phyloP scores from a whole-genome alignment of 202 grass and related monocot species.

The Dendrocalamus latiflorus region DNA sequence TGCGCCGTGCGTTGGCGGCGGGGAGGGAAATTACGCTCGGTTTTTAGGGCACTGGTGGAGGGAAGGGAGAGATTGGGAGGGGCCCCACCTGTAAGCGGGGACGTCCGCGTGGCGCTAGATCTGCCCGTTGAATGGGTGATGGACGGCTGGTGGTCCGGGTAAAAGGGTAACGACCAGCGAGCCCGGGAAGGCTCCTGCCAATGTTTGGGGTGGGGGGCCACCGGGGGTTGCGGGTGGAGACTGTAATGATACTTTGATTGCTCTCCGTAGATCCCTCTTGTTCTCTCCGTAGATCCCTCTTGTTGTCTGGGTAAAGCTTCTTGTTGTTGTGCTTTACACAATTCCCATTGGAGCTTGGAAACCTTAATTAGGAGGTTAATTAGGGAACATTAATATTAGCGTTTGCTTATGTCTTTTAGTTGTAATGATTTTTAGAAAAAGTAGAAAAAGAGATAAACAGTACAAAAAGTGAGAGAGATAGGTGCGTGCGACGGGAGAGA shows the following conservation, averaged over 20 bases:
- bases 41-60: conserved; percentile 16
- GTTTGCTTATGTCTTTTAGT: too few species aligned
- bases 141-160: background rate
- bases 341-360: too few species aligned
- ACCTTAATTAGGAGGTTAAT: too few species aligned
- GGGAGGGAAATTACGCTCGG: background rate
- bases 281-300: background rate
- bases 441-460: too few species aligned
- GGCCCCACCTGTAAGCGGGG: conserved; percentile 10
- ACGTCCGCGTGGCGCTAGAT: background rate
- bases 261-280: too few species aligned
- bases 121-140: background rate
- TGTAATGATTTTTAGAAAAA: too few species aligned
- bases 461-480: too few species aligned
- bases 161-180: background rate
- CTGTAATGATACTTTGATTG: background rate
- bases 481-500: too few species aligned
- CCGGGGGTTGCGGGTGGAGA: background rate
- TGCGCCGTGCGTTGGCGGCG: background rate
- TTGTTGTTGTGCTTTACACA: background rate
- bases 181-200: background rate
- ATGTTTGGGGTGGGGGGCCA: background rate
- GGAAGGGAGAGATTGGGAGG: background rate
- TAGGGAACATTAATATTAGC: too few species aligned
- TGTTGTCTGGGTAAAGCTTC: background rate